Conservation (phyloP, 2,329 filamentous ascomycete genomes). For the Ascochyta rabiei region DNA sequence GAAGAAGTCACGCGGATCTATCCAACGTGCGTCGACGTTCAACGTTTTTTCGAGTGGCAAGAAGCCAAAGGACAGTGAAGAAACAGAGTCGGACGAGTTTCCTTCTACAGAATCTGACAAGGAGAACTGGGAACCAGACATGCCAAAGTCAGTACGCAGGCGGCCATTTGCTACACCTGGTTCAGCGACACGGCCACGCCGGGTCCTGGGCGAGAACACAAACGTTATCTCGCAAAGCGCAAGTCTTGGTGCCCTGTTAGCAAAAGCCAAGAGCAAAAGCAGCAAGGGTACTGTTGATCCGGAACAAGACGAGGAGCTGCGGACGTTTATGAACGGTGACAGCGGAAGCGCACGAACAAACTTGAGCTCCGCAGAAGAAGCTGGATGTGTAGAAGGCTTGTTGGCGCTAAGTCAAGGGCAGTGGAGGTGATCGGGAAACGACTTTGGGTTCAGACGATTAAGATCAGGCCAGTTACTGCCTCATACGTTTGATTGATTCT, state of each 20-base stretch:
- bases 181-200: slow-evolving; percentile 43
- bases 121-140: slow-evolving; percentile 78
- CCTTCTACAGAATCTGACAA: slow-evolving; percentile 83
- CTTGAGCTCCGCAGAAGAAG: slow-evolving; percentile 62
- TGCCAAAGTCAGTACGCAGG: slow-evolving; percentile 39
- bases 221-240: slow-evolving; percentile 48
- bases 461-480: background rate
- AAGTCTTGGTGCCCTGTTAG: slow-evolving; percentile 47
- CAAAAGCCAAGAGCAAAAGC: slow-evolving; percentile 37
- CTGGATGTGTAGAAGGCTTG: slow-evolving; percentile 89
- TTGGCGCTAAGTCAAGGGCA: slow-evolving; percentile 90
- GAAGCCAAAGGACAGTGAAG: slow-evolving; percentile 28
- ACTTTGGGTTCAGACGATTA: background rate
- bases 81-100: slow-evolving; percentile 54
- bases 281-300: slow-evolving; percentile 46
- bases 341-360: slow-evolving; percentile 63
- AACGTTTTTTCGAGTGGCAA: slow-evolving; percentile 44
- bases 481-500: background rate
- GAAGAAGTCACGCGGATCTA: slow-evolving; percentile 43
- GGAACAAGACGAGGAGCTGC: slow-evolving; percentile 68
- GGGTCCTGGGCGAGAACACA: slow-evolving; percentile 56
- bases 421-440: slow-evolving; percentile 61
- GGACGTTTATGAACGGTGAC: slow-evolving; percentile 73
- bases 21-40: slow-evolving; percentile 46
- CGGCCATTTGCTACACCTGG: slow-evolving; percentile 36